Percentiles rank a stretch among this genome's conserved stretches.
These are phyloP conservation scores for Geotrichum restrictum DNA, from an alignment of 1,139 yeast genomes.

Conservation along the genomic window DNA sequence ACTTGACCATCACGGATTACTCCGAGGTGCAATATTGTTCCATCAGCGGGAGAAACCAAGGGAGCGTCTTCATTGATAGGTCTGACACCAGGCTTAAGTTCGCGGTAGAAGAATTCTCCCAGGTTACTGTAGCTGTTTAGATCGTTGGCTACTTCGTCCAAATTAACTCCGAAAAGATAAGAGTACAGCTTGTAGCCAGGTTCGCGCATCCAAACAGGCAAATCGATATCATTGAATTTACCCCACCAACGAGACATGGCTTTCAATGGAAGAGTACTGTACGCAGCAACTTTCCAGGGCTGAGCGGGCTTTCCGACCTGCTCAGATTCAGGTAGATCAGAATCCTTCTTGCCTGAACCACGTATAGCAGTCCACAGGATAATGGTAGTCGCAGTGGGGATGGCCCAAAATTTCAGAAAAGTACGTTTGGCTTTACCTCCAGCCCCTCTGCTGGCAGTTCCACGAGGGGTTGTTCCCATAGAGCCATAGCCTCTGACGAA, in stretches of 20 bases:
- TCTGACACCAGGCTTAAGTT: constrained; percentile 71
- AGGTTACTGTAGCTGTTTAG: constrained; percentile 69
- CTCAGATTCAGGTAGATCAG: constrained; percentile 23
- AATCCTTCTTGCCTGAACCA: constrained; percentile 17
- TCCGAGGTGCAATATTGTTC: constrained; percentile 83
- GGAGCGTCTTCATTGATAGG: constrained; percentile 60
- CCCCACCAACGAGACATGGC: constrained; percentile 96
- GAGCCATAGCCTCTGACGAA: constrained; percentile 17
- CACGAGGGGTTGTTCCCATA: constrained; percentile 14
- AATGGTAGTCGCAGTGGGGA: constrained; percentile 27
- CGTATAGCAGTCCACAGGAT: constrained; percentile 24
- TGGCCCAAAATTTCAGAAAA: constrained; percentile 27
- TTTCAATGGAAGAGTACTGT: constrained; percentile 85
- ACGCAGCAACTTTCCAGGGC: constrained; percentile 85
- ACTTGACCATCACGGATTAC: constrained; percentile 75
- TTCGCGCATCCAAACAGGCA: constrained; percentile 85
- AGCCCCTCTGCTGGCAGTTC: constrained; percentile 14
- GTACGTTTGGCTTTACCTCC: constrained; percentile 28
- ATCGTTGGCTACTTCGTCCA: constrained; percentile 83
- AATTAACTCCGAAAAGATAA: constrained; percentile 75
- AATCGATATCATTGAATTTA: constrained; percentile 68
- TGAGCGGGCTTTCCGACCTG: constrained; percentile 56
- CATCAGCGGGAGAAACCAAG: constrained; percentile 90
- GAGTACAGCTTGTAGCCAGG: constrained; percentile 82
- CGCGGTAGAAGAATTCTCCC: constrained; percentile 87